Base-by-base conservation (phyloP, 306 rosid species). In the Rosa rugosa region DNA sequence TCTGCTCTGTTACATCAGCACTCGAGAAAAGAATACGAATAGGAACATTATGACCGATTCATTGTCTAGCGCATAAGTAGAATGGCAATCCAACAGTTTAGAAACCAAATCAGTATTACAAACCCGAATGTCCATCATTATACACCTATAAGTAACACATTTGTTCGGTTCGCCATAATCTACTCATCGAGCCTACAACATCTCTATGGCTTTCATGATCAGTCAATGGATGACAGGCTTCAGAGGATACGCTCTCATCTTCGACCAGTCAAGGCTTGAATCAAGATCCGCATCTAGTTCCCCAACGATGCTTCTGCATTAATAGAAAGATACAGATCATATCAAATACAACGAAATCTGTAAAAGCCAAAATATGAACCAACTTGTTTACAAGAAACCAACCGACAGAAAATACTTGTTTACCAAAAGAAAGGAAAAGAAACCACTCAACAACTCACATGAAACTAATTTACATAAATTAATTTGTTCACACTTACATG, bases 241-340 rank as follows among this genome's bases (percentile, higher is more conserved):
- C 31, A 95, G 86, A 38, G 99, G 99, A 78, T 93, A 97, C 68
- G 99, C 99, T 84, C 90, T 90, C 80, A 87, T 89, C 65, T 91
- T 84, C 2, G 99, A 92, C 86, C 92, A 83, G 82, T 92, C 97
- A 40, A 92, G 82, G 68, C 75, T 90, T 8, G 97, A 85, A 87
- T 95, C 99, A 75, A 95, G 91, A 72, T 92, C 98, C 56, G 90
- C 98, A 82, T 95, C 98, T 46, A 95, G 73, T 87, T 95, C 99
- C 77, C 98, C 99, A 31, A 95, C 98, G 82, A 95, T 89, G 78
- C 99, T 90, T 90, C 98, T 95, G 98, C 90, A 90, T 41, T 77
- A 80, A 47, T 63, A 59, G 77, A 81, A 78, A 56, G 31, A 16
- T 7, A 25, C 75, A 40, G 34, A 80, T 76, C 1, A 14, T 45